Conservation (phyloP, 768 basidiomycete species). For the Serendipita indica region DNA sequence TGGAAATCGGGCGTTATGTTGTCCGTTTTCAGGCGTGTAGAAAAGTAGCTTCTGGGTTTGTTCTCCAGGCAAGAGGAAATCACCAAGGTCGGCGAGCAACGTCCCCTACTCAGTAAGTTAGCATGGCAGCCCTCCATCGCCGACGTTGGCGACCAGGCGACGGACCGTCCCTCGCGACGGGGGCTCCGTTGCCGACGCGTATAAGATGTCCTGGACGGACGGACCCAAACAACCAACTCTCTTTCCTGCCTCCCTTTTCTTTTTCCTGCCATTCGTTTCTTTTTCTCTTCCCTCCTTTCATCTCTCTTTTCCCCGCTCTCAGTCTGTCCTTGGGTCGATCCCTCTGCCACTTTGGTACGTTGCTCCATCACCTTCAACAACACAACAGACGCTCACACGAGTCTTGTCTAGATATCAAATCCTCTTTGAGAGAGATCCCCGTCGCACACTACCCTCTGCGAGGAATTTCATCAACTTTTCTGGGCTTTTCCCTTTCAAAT, state of each 20-base stretch:
- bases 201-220: too few relatives aligned
- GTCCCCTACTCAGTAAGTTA: too few relatives aligned
- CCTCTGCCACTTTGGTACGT: background rate
- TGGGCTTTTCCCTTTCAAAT: background rate
- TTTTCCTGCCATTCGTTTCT: background rate
- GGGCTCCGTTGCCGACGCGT: too few relatives aligned
- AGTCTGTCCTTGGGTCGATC: background rate
- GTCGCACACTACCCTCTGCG: background rate
- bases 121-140: too few relatives aligned
- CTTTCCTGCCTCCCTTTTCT: background rate
- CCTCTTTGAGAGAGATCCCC: slow-evolving; percentile 9
- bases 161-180: too few relatives aligned
- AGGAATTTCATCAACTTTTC: background rate
- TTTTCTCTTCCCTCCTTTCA: background rate
- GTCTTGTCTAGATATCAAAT: slow-evolving; percentile 4
- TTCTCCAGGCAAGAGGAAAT: too few relatives aligned
- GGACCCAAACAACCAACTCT: too few relatives aligned
- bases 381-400: background rate
- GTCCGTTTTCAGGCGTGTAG: too few relatives aligned
- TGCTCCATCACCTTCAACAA: background rate
- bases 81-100: too few relatives aligned
- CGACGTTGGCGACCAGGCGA: too few relatives aligned
- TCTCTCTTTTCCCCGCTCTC: background rate
- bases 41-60: too few relatives aligned
- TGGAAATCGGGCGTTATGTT: too few relatives aligned